Conservation (phyloP, 2,329 filamentous ascomycete species). For the Fusarium sp. region DNA sequence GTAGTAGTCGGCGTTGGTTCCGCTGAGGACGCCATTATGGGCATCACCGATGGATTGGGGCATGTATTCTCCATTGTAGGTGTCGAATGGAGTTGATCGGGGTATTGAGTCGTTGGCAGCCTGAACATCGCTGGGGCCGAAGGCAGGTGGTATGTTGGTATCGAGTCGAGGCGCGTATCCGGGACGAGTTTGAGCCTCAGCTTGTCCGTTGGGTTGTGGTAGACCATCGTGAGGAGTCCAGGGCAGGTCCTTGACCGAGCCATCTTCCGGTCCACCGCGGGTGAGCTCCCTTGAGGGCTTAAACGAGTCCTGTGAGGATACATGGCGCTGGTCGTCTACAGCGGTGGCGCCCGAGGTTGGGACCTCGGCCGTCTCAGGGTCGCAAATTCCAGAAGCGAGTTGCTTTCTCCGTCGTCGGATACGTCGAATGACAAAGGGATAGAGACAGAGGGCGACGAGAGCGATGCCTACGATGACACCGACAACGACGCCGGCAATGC, state of each 20-base stretch:
- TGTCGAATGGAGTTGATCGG: constrained; percentile 35
- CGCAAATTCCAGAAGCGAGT: constrained; percentile 34
- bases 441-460: constrained; percentile 50
- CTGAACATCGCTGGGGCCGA: constrained; percentile 14
- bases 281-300: constrained; percentile 45
- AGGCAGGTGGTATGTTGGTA: constrained; percentile 21
- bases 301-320: constrained; percentile 51
- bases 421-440: constrained; percentile 50
- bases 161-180: constrained; percentile 29
- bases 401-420: constrained; percentile 43
- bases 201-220: constrained; percentile 26
- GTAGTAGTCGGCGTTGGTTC: constrained; percentile 54
- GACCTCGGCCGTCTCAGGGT: constrained; percentile 45
- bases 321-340: constrained; percentile 42
- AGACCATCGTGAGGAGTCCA: constrained; percentile 38
- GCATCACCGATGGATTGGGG: constrained; percentile 43
- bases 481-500: constrained; percentile 51
- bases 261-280: constrained; percentile 39
- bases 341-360: constrained; percentile 23
- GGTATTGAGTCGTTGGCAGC: constrained; percentile 29
- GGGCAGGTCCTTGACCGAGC: constrained; percentile 41
- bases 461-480: constrained; percentile 48
- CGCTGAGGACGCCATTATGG: constrained; percentile 47
- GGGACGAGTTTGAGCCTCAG: constrained; percentile 9
- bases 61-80: constrained; percentile 42